A percentile compares a stretch with the other conserved stretches of the same genome.
Evolutionary conservation across 2,329 filamentous ascomycete species (phyloP).

Genomic region (Cyphellophora attinorum): DNA sequence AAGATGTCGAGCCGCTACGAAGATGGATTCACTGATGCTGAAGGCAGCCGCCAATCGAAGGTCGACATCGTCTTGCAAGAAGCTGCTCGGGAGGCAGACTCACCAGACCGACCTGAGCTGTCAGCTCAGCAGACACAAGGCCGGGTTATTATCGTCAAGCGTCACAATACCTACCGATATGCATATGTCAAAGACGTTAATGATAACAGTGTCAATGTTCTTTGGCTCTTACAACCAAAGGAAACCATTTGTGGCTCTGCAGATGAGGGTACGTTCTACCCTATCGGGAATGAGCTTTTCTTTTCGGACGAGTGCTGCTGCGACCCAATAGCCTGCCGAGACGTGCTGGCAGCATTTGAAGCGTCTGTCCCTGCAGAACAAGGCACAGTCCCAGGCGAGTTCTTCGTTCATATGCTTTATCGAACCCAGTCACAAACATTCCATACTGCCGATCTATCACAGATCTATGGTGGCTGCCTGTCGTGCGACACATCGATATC

Average conservation of each 20-base stretch:
- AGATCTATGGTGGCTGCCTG: slow-evolving; percentile 17
- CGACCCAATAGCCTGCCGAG: slow-evolving; percentile 39
- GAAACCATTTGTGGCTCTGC: slow-evolving; percentile 62
- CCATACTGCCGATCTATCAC: slow-evolving; percentile 34
- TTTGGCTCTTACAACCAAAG: slow-evolving; percentile 64
- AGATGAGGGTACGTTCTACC: slow-evolving; percentile 42
- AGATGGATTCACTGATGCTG: too few relatives aligned
- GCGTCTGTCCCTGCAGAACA: slow-evolving; percentile 48
- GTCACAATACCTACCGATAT: slow-evolving; percentile 51
- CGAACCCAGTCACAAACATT: slow-evolving; percentile 48
- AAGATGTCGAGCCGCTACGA: too few relatives aligned
- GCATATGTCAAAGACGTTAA: slow-evolving; percentile 56
- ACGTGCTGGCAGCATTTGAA: slow-evolving; percentile 48
- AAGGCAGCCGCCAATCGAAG: too few relatives aligned
- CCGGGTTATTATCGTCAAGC: slow-evolving; percentile 39
- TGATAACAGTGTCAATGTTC: slow-evolving; percentile 43
- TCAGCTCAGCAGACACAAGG: slow-evolving; percentile 2
- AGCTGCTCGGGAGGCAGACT: too few relatives aligned
- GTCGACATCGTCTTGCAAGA: too few relatives aligned
- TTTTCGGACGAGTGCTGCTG: slow-evolving; percentile 70
- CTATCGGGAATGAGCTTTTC: slow-evolving; percentile 64
- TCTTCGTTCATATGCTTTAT: slow-evolving; percentile 66
- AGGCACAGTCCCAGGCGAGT: slow-evolving; percentile 36
- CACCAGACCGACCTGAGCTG: too few relatives aligned
- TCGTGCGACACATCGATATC: too few relatives aligned